These are phyloP conservation scores for Lecanicillium sp. DNA, from an alignment of 2,329 filamentous ascomycete species.

Conservation along the genomic window DNA sequence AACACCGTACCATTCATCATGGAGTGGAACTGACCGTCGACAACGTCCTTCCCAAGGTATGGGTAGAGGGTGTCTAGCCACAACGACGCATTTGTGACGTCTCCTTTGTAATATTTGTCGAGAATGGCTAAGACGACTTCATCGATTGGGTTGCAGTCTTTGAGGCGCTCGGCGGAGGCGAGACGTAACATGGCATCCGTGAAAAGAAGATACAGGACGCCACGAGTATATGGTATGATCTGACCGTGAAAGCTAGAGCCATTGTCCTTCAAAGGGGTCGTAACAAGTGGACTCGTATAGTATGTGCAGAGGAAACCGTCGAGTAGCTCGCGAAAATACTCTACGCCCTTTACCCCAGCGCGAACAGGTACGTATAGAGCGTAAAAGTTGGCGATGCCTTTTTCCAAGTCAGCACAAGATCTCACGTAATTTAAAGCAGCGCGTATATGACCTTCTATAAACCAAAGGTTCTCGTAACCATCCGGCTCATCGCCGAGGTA, in stretches of 20 bases:
- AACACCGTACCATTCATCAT: neutral
- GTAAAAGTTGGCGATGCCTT: neutral
- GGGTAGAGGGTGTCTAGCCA: neutral
- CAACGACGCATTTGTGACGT: neutral
- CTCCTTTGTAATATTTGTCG: neutral
- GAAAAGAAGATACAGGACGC: constrained; percentile 3
- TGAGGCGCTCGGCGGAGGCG: neutral
- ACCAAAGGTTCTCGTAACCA: constrained; percentile 2
- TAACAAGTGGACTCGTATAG: neutral
- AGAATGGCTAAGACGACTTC: neutral
- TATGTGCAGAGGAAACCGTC: neutral
- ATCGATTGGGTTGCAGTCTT: neutral
- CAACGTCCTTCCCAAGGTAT: neutral
- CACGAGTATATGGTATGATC: constrained; percentile 1
- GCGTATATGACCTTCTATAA: neutral
- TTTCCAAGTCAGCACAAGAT: neutral
- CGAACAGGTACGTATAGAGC: neutral
- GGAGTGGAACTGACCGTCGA: neutral
- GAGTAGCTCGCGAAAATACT: constrained; percentile 1
- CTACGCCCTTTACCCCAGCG: neutral
- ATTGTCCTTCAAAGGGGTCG: neutral
- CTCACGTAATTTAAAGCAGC: neutral
- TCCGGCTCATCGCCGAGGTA: constrained; percentile 2
- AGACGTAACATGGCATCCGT: neutral
- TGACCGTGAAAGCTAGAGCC: neutral